Conservation (phyloP, 2,329 filamentous ascomycete genomes). For the Pseudonectria buxi region DNA sequence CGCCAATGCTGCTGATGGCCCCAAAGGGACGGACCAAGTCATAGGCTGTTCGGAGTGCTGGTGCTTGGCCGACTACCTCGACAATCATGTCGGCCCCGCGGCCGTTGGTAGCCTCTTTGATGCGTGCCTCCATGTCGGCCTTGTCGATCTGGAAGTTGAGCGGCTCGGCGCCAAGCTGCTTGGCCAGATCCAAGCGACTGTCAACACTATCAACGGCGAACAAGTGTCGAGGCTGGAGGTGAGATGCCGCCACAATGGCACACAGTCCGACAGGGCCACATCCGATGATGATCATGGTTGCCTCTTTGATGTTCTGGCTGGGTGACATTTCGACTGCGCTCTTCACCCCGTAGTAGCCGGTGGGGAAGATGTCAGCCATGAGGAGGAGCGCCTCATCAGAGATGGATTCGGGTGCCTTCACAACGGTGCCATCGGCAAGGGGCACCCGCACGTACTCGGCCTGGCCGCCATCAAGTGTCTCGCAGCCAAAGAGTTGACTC, state of each 20-base stretch:
- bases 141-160: slow-evolving; percentile 68
- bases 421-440: slow-evolving; percentile 71
- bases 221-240: slow-evolving; percentile 66
- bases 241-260: slow-evolving; percentile 69
- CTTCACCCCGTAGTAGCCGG: slow-evolving; percentile 73
- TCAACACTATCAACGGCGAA: slow-evolving; percentile 76
- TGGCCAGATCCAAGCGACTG: slow-evolving; percentile 66
- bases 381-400: slow-evolving; percentile 70
- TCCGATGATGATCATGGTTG: slow-evolving; percentile 72
- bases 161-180: slow-evolving; percentile 69
- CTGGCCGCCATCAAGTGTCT: slow-evolving; percentile 67
- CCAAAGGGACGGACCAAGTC: slow-evolving; percentile 68
- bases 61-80: slow-evolving; percentile 66
- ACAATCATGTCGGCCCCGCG: slow-evolving; percentile 81
- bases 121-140: slow-evolving; percentile 57
- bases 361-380: slow-evolving; percentile 92
- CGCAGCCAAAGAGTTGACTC: slow-evolving; percentile 62
- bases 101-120: slow-evolving; percentile 69
- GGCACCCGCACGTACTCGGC: slow-evolving; percentile 80
- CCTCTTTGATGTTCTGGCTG: slow-evolving; percentile 31
- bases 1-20: slow-evolving; percentile 66
- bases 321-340: slow-evolving; percentile 64
- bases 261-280: slow-evolving; percentile 84
- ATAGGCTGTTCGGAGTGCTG: slow-evolving; percentile 63
- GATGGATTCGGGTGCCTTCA: slow-evolving; percentile 61